phyloP scores from a whole-genome alignment of 805 yeast species.

The Candida coquimbonensis region DNA sequence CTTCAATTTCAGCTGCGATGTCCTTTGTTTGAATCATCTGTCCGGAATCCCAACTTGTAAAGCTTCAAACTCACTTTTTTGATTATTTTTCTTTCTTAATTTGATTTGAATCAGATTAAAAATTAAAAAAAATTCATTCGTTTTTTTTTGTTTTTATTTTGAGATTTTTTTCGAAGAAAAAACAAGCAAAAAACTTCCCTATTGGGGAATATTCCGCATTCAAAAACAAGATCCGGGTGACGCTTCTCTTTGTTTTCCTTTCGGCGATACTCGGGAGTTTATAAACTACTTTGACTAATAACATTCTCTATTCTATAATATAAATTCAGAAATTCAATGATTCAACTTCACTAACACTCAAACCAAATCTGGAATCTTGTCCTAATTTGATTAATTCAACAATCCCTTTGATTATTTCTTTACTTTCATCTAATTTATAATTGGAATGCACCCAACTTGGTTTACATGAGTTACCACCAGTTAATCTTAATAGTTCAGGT shows the following conservation, averaged over 20 bases:
- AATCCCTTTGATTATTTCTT: slow-evolving; percentile 35
- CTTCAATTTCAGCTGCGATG: neutral
- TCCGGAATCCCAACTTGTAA: neutral
- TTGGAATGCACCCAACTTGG: slow-evolving; percentile 89
- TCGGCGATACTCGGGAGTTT: neutral
- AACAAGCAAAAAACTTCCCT: neutral
- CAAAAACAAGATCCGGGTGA: neutral
- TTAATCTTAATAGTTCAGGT: slow-evolving; percentile 63
- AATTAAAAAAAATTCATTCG: neutral
- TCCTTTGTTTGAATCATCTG: no score
- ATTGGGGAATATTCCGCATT: neutral
- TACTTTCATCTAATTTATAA: slow-evolving; percentile 50
- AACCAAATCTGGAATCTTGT: slow-evolving; percentile 65
- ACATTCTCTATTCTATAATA: slow-evolving; percentile 2
- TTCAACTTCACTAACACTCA: slow-evolving; percentile 55
- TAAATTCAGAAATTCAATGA: slow-evolving; percentile 36
- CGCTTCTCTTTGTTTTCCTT: neutral
- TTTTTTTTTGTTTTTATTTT: neutral
- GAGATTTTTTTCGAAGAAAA: neutral
- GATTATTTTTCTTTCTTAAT: neutral
- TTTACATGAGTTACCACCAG: slow-evolving; percentile 70
- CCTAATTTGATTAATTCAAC: slow-evolving; percentile 50
- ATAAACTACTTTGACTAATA: neutral
- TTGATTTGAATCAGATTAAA: no score
- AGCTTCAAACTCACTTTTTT: neutral